Percentiles rank a stretch among this genome's conserved stretches.
phyloP scores from a whole-genome alignment of 176 grass and related monocot genomes.

The Miscanthus lutarioriparius region DNA sequence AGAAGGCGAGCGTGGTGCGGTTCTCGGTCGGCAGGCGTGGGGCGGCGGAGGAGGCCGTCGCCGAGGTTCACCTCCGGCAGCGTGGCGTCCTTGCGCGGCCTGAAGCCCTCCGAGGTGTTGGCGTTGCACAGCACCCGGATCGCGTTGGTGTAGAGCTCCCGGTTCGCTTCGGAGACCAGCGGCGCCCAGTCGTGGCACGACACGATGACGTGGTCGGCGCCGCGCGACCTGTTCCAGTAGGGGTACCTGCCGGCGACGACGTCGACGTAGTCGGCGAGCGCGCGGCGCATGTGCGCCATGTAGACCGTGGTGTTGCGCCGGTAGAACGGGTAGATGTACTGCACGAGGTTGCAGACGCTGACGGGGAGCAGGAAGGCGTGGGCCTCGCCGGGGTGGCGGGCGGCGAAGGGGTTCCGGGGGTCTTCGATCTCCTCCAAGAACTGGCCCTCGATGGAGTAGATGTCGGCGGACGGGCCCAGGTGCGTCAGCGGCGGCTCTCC shows the following conservation, averaged over 20 bases:
- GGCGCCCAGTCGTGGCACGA: constrained; percentile 93
- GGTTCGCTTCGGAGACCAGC: constrained; percentile 48
- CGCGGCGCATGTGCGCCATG: constrained; percentile 45
- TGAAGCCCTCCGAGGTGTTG: constrained; percentile 85
- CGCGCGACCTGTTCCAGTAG: constrained; percentile 74
- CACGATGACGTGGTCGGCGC: constrained; percentile 82
- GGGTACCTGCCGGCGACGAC: constrained; percentile 65
- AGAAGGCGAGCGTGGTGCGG: constrained; percentile 75
- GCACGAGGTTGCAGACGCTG: constrained; percentile 72
- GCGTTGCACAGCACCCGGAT: constrained; percentile 90
- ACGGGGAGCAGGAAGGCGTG: constrained; percentile 82
- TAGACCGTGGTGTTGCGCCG: constrained; percentile 33
- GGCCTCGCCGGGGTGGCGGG: constrained; percentile 50
- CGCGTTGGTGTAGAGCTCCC: constrained; percentile 62
- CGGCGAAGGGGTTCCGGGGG: constrained; percentile 54
- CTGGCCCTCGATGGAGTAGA: constrained; percentile 92
- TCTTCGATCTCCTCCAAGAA: constrained; percentile 89
- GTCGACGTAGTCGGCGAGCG: constrained; percentile 63
- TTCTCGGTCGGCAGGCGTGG: constrained; percentile 13
- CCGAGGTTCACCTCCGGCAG: constrained; percentile 81
- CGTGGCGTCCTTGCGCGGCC: constrained; percentile 69
- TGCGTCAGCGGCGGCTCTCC: constrained; percentile 79
- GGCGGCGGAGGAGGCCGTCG: constrained; percentile 59
- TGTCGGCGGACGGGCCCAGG: constrained; percentile 51
- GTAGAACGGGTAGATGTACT: constrained; percentile 47